Percentiles rank a stretch among this genome's conserved stretches.
phyloP scores from a whole-genome alignment of 768 basidiomycete species.

The Lanmaoa rubissima region DNA sequence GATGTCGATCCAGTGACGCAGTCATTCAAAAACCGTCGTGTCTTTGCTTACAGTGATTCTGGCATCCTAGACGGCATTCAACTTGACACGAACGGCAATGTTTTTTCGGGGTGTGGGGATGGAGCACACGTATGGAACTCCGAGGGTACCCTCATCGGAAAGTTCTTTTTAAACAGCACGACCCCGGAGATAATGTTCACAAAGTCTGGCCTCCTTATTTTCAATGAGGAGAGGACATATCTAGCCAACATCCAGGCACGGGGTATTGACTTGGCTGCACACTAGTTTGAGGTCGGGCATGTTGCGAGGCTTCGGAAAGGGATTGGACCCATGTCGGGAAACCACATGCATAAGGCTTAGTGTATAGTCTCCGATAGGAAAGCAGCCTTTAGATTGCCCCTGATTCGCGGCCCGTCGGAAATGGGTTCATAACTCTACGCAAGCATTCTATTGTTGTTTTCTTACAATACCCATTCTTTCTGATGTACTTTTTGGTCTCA shows the following conservation, averaged over 20 bases:
- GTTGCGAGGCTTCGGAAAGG: background rate
- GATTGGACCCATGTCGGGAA: too few relatives aligned
- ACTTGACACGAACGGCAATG: slow-evolving; percentile 61
- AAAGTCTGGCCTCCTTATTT: slow-evolving; percentile 37
- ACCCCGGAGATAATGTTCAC: slow-evolving; percentile 44
- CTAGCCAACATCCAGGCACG: slow-evolving; percentile 36
- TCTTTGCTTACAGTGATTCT: slow-evolving; percentile 66
- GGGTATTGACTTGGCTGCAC: slow-evolving; percentile 21
- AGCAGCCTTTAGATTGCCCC: too few relatives aligned
- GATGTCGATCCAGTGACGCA: slow-evolving; percentile 59
- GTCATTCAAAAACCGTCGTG: slow-evolving; percentile 55
- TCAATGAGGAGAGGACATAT: slow-evolving; percentile 39
- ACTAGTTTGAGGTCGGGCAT: slow-evolving; percentile 3
- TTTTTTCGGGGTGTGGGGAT: slow-evolving; percentile 68
- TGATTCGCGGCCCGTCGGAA: too few relatives aligned
- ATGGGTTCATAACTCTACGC: too few relatives aligned
- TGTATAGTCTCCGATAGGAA: too few relatives aligned
- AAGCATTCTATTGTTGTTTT: too few relatives aligned
- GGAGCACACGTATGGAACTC: slow-evolving; percentile 63
- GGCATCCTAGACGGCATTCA: slow-evolving; percentile 70
- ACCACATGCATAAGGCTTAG: too few relatives aligned
- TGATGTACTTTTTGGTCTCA: too few relatives aligned
- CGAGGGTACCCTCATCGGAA: slow-evolving; percentile 48
- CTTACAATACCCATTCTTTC: too few relatives aligned
- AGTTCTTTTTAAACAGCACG: slow-evolving; percentile 27